Evolutionary conservation across 192 early-diverging fungal genomes (phyloP), one percentile per base, ranked within the genome.

Genomic region (Phycomyces nitens): DNA sequence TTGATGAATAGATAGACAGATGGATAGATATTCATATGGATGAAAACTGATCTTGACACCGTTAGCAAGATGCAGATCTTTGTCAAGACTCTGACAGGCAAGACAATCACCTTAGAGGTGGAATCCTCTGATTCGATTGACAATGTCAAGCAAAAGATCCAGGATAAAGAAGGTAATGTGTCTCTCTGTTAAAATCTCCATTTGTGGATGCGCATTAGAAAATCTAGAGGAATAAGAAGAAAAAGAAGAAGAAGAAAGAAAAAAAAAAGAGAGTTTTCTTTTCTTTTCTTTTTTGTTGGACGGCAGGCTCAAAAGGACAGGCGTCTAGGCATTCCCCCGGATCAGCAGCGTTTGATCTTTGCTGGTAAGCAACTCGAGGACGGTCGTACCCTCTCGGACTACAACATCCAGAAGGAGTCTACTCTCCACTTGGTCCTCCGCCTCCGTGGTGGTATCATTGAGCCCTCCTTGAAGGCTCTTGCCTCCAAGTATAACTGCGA

Each of bases 331-430:
- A 99, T 99, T 78, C 95, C 95, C 70, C 97, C 97, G 68, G 97
- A 99, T 75, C 97, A 99, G 82, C 97, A 99, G 84, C 94, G 97
- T 76, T 84, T 99, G 56, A 99, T 99, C 75, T 97, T 99, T 79
- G 97, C 97, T 76, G 97, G 97, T 68, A 99, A 99, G 89, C 97
- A 99, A 84, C 91, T 99, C 71, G 97, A 99, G 84, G 97, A 99
- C 80, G 95, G 91, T 75, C 92, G 95, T 76, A 90, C 89, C 44
- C 89, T 99, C 18, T 89, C 93, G 58, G 97, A 98, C 87, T 98
- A 99, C 89, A 99, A 98, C 93, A 99, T 99, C 84, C 95, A 97
- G 87, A 99, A 99, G 93, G 90, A 97, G 85, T 98, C 95, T 40
- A 98, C 96, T 69, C 88, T 97, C 58, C 94, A 96, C 88, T 80